Conservation (phyloP, 192 early-diverging fungal species). For the Phlyctochytrium bullatum region DNA sequence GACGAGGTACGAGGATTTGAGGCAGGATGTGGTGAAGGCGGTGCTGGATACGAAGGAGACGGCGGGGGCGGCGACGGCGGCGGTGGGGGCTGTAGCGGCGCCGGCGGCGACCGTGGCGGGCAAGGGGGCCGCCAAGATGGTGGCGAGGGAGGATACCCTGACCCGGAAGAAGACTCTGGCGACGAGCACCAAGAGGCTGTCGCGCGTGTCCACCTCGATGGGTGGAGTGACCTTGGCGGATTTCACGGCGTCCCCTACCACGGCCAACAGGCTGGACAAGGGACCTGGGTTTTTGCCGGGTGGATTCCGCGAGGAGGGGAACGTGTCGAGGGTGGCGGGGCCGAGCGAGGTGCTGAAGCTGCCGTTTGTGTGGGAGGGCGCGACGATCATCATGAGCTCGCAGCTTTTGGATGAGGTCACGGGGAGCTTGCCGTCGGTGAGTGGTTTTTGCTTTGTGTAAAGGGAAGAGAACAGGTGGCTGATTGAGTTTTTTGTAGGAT, state of each 20-base stretch:
- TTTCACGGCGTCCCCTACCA: too few relatives aligned
- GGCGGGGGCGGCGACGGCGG: not conserved
- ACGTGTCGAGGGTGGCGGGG: too few relatives aligned
- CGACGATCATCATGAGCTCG: conserved; percentile 2
- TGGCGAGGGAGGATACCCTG: too few relatives aligned
- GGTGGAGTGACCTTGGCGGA: too few relatives aligned
- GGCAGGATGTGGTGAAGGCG: not conserved
- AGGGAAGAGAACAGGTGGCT: too few relatives aligned
- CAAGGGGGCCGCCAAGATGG: not conserved
- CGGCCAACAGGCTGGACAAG: too few relatives aligned
- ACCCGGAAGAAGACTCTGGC: too few relatives aligned
- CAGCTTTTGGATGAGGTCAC: conserved; percentile 1
- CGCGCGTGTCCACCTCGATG: too few relatives aligned
- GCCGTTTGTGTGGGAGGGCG: conserved; percentile 3
- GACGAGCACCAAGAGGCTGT: too few relatives aligned
- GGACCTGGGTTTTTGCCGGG: too few relatives aligned
- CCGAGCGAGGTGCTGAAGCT: not conserved
- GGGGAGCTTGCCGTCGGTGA: not conserved
- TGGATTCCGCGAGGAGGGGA: too few relatives aligned
- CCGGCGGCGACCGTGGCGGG: not conserved
- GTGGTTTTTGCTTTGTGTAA: too few relatives aligned
- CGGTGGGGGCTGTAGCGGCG: not conserved
- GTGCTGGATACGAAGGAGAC: not conserved
- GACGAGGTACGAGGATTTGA: not conserved
- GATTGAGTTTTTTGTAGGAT: not conserved